phyloP scores from a whole-genome alignment of 306 rosid species.

The Acacia confusa region DNA sequence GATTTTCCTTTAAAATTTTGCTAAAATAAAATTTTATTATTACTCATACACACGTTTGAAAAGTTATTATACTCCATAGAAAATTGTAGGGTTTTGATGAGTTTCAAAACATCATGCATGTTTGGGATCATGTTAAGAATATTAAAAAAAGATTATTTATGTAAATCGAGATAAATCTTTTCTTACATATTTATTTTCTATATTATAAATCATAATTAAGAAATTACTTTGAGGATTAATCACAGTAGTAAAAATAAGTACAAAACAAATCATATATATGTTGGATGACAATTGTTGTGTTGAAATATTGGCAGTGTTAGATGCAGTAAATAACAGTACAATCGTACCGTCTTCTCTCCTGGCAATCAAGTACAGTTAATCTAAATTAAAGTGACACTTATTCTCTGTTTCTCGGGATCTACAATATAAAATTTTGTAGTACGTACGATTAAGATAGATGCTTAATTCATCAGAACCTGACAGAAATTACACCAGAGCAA shows the following conservation, averaged over 20 bases:
- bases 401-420: conserved; percentile 8
- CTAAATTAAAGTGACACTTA: conserved; percentile 29
- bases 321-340: neutral
- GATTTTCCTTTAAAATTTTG: neutral
- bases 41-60: neutral
- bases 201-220: no score
- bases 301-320: conserved; percentile 5
- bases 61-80: neutral
- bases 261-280: neutral
- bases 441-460: neutral
- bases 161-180: no score
- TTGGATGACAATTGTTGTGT: neutral
- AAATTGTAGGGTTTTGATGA: neutral
- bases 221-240: no score
- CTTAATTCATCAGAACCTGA: neutral
- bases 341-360: neutral
- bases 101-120: neutral
- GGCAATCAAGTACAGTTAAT: conserved; percentile 22
- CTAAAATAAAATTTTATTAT: neutral
- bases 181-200: no score
- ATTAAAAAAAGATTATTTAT: no score
- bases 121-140: neutral
- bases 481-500: neutral
- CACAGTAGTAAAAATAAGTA: no score
- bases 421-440: neutral